A percentile compares a stretch with the other conserved stretches of the same genome.
Evolutionary conservation across 257 asterid genomes (phyloP).

Genomic region (Phtheirospermum japonicum): DNA sequence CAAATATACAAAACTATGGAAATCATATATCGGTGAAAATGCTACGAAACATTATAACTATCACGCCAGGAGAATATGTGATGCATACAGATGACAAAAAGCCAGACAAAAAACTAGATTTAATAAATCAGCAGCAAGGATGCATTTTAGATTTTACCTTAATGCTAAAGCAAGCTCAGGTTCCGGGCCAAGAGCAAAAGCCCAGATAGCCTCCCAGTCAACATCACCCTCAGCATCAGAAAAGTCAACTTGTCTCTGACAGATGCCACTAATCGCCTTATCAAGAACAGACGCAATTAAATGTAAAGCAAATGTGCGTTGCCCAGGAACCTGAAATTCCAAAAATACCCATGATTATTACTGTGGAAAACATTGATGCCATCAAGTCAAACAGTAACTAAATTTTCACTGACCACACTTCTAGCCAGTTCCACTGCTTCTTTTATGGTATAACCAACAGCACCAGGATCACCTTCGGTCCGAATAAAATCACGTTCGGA

Average conservation of each 20-base stretch:
- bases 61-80: too few relatives aligned
- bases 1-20: slow-evolving; percentile 3
- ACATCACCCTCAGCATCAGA: slow-evolving; percentile 35
- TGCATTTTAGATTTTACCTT: slow-evolving; percentile 41
- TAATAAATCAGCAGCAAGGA: slow-evolving; percentile 11
- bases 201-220: slow-evolving; percentile 99
- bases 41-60: too few relatives aligned
- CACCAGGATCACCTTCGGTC: slow-evolving; percentile 97
- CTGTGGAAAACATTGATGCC: slow-evolving; percentile 24
- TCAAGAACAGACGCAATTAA: slow-evolving; percentile 69
- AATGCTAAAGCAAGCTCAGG: slow-evolving; percentile 91
- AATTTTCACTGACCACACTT: slow-evolving; percentile 70
- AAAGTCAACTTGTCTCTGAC: slow-evolving; percentile 39
- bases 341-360: slow-evolving; percentile 29
- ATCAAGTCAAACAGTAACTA: slow-evolving; percentile 12
- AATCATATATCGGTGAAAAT: slow-evolving; percentile 13
- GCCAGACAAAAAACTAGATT: slow-evolving; percentile 3
- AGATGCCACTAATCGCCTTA: slow-evolving; percentile 49
- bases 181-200: slow-evolving; percentile 94
- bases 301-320: slow-evolving; percentile 78
- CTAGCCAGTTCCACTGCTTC: slow-evolving; percentile 85
- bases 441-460: slow-evolving; percentile 85
- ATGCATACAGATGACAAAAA: too few relatives aligned
- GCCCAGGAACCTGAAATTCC: slow-evolving; percentile 79
- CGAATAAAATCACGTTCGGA: slow-evolving; percentile 80